phyloP scores from a whole-genome alignment of 1,284 basidiomycete species.

The Anthracocystis setariae region DNA sequence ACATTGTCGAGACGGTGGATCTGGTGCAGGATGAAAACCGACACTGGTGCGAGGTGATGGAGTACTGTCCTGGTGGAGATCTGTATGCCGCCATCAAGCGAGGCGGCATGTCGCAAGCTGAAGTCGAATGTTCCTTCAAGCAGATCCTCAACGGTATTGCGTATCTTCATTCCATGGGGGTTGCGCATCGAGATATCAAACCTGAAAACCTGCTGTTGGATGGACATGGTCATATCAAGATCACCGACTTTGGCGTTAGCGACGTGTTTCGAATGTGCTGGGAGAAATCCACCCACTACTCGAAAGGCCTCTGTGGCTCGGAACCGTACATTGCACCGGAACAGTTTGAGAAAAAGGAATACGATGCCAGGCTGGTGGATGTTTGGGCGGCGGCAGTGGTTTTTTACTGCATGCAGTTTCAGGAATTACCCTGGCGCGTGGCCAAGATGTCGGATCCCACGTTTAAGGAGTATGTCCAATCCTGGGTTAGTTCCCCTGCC shows the following conservation, averaged over 20 bases:
- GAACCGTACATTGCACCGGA: slow-evolving; percentile 99
- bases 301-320: slow-evolving; percentile 93
- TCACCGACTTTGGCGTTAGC: slow-evolving; percentile 97
- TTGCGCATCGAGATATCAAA: slow-evolving; percentile 97
- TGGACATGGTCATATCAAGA: slow-evolving; percentile 92
- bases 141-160: slow-evolving; percentile 88
- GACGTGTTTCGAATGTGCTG: slow-evolving; percentile 98
- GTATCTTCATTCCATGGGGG: slow-evolving; percentile 93
- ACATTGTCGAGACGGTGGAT: slow-evolving; percentile 98
- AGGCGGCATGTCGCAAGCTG: slow-evolving; percentile 90
- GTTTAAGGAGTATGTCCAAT: slow-evolving; percentile 82
- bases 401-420: slow-evolving; percentile 85
- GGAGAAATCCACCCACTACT: slow-evolving; percentile 96
- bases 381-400: slow-evolving; percentile 97
- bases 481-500: slow-evolving; percentile 71
- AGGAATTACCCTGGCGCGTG: slow-evolving; percentile 81
- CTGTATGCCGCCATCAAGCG: slow-evolving; percentile 97
- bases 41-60: slow-evolving; percentile 99
- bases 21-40: slow-evolving; percentile 95
- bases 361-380: slow-evolving; percentile 95
- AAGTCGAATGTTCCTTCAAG: slow-evolving; percentile 98
- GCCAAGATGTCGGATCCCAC: slow-evolving; percentile 85
- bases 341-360: slow-evolving; percentile 95
- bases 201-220: slow-evolving; percentile 97
- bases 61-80: slow-evolving; percentile 92